These are phyloP conservation scores for Agrocybe praecox DNA, from an alignment of 768 basidiomycete genomes.

Conservation along the genomic window DNA sequence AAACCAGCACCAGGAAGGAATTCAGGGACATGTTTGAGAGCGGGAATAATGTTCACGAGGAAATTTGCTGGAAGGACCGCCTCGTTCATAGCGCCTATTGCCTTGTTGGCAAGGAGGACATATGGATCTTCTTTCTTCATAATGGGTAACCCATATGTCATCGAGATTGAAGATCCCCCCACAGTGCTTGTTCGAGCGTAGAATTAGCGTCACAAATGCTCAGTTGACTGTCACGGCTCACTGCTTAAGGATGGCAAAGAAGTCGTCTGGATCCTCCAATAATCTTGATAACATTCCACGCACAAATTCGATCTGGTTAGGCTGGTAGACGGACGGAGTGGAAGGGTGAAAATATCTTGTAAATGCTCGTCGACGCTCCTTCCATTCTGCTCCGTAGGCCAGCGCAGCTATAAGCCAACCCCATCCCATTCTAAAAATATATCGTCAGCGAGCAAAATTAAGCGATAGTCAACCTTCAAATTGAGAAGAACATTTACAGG, in stretches of 20 bases:
- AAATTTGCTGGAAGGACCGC: conserved; percentile 43
- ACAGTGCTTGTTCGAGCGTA: conserved; percentile 30
- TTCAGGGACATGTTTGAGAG: conserved; percentile 46
- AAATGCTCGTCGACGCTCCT: conserved; percentile 40
- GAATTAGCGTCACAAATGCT: background rate
- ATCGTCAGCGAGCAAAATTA: background rate
- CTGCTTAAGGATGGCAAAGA: conserved; percentile 20
- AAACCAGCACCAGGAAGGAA: conserved; percentile 67
- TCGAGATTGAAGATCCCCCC: conserved; percentile 38
- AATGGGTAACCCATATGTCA: conserved; percentile 51
- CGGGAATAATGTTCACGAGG: conserved; percentile 44
- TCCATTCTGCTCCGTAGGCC: conserved; percentile 44
- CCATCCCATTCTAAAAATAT: conserved; percentile 38
- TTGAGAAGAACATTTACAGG: conserved; percentile 2
- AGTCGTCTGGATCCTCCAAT: conserved; percentile 35
- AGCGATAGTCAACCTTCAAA: background rate
- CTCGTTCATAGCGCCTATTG: conserved; percentile 31
- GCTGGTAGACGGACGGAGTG: conserved; percentile 30
- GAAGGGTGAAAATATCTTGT: conserved; percentile 40
- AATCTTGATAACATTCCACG: conserved; percentile 30
- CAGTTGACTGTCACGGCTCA: conserved; percentile 20
- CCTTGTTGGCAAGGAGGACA: conserved; percentile 40
- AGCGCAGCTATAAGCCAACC: conserved; percentile 40
- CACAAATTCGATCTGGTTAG: conserved; percentile 28
- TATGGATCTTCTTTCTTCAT: conserved; percentile 43